Base-by-base conservation (phyloP, 2,329 filamentous ascomycete genomes). In the Fusarium piperis region DNA sequence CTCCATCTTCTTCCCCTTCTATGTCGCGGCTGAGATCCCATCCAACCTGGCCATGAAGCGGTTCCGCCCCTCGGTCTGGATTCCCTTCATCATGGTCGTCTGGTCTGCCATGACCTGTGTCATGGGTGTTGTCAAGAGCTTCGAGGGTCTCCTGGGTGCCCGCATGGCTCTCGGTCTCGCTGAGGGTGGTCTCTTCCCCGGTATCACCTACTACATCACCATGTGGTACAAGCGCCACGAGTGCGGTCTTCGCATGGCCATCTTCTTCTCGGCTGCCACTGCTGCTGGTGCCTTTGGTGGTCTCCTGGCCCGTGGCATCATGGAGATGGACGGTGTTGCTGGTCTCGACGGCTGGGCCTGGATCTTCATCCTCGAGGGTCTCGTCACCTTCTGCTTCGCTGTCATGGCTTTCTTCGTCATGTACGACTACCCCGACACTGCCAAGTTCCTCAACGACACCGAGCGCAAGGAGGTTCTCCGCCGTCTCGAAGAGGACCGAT, bases 361-460 rank as follows among this genome's bases (percentile, higher is more conserved):
- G 93, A 94, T 95, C 58, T 95, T 95, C 78, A 92, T 94, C 65
- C 82, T 94, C 4, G 91, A 93, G 78, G 87, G 88, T 32, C 65
- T 87, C 20, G 74, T 84, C 23, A 88, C 86, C 7, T 78, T 88
- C 6, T 2, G 84, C 33, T 81, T 87, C 44, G 78, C 86, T 41
- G 68, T 85, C 38, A 73, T 77, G 41, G 85, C 84, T 39, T 85
- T 84, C 74, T 88, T 84, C 77, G 80, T 83, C 51, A 88, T 91
- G 75, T 81, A 88, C 67, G 90, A 92, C 77, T 91, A 89, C 74
- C 89, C 90, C 6, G 81, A 79, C 15, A 83, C 78, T 13, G 85
- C 86, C 55, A 83, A 80, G 67, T 89, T 89, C 74, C 83, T 89
- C 11, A 81, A 77, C 9, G 62, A 78, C 5, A 71, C 75, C 20